These are phyloP conservation scores for Seiridium cupressi DNA, from an alignment of 2,329 filamentous ascomycete genomes.

Conservation along the genomic window DNA sequence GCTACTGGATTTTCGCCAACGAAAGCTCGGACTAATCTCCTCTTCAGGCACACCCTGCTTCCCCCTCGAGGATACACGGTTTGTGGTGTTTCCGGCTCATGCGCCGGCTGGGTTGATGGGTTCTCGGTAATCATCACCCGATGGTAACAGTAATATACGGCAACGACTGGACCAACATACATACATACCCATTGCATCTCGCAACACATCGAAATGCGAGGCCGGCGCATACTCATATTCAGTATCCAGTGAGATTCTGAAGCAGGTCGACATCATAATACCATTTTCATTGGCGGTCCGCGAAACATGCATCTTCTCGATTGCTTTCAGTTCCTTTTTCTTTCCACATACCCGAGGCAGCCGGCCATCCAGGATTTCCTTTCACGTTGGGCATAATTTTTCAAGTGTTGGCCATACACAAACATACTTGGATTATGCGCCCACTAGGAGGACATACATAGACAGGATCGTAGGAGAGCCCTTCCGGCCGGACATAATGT, in stretches of 20 bases:
- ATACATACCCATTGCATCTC: background rate
- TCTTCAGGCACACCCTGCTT: conserved; percentile 74
- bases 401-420: background rate
- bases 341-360: background rate
- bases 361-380: background rate
- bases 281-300: background rate
- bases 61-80: conserved; percentile 87
- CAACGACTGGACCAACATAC: background rate
- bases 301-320: background rate
- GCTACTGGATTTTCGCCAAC: background rate
- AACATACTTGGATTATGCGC: background rate
- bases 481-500: background rate
- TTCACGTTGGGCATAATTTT: background rate
- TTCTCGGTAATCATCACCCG: conserved; percentile 79
- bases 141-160: conserved; percentile 34
- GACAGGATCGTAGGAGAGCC: background rate
- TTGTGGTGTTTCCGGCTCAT: conserved; percentile 82
- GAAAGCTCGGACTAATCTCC: background rate
- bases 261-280: background rate
- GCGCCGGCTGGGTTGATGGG: conserved; percentile 77
- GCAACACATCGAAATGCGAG: background rate
- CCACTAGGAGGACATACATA: background rate
- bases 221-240: no score
- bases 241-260: background rate
- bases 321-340: background rate